Evolutionary conservation across 257 asterid species (phyloP).

Genomic region (Cinchona pubescens): DNA sequence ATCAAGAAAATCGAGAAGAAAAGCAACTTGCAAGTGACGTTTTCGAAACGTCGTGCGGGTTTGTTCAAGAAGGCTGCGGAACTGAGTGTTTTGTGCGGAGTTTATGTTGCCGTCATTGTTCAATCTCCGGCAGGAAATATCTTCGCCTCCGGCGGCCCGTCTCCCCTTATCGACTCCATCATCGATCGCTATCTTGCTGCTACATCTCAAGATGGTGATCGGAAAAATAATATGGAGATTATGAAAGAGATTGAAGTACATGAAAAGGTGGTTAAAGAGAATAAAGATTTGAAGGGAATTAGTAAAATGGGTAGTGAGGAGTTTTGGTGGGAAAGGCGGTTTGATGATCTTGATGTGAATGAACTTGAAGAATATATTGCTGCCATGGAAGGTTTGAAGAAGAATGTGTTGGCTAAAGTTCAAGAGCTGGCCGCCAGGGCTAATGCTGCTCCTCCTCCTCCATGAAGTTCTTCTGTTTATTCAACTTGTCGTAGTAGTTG

Average conservation of each 20-base stretch:
- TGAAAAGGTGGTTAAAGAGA: neutral
- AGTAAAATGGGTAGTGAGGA: too few relatives aligned
- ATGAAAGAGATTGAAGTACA: neutral
- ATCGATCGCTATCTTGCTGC: neutral
- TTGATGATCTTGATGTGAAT: neutral
- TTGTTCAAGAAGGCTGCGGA: slow-evolving; percentile 6
- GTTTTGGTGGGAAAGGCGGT: neutral
- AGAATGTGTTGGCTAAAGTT: neutral
- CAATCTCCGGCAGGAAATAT: neutral
- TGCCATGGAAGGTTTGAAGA: neutral
- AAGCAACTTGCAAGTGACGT: neutral
- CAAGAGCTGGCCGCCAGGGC: neutral
- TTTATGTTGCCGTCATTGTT: neutral
- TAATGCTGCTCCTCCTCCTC: neutral
- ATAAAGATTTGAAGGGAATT: neutral
- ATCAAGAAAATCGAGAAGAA: slow-evolving; percentile 1
- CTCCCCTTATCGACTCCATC: neutral
- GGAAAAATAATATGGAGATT: neutral
- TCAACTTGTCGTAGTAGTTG: too few relatives aligned
- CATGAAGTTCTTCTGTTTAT: neutral
- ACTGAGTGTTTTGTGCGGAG: neutral
- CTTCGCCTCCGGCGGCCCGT: neutral
- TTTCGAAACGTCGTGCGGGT: neutral
- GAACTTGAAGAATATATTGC: neutral
- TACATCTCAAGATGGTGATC: neutral